A percentile compares a stretch with the other conserved stretches of the same genome.
phyloP scores from a whole-genome alignment of 768 basidiomycete genomes.

The Boletus vermiculosoides region DNA sequence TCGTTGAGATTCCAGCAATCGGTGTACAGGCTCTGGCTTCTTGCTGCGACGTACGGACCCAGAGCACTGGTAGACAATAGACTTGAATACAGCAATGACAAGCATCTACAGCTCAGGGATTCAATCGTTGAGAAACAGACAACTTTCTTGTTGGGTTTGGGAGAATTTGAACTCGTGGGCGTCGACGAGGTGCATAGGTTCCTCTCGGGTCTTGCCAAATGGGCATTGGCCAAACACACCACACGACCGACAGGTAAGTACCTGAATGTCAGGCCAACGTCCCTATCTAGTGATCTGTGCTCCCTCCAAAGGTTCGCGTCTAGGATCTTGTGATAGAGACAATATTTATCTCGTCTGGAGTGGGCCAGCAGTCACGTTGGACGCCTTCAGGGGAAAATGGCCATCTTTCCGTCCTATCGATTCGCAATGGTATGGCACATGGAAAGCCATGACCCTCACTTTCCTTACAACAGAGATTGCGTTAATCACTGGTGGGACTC shows the following conservation, averaged over 20 bases:
- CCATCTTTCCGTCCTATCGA: slow-evolving; percentile 1
- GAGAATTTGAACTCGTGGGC: slow-evolving; percentile 20
- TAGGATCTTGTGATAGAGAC: neutral
- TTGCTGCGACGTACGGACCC: slow-evolving; percentile 9
- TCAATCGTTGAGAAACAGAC: slow-evolving; percentile 6
- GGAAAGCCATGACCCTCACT: slow-evolving; percentile 9
- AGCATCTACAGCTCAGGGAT: slow-evolving; percentile 1
- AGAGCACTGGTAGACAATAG: neutral
- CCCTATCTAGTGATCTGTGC: neutral
- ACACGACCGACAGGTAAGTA: neutral
- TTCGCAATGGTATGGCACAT: slow-evolving; percentile 6
- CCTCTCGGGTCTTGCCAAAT: slow-evolving; percentile 17
- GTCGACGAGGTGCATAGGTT: slow-evolving; percentile 22
- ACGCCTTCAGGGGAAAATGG: slow-evolving; percentile 9
- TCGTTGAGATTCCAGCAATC: slow-evolving; percentile 32
- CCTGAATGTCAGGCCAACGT: neutral
- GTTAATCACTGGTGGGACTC: neutral
- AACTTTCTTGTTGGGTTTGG: slow-evolving; percentile 6
- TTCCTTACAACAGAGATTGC: slow-evolving; percentile 3
- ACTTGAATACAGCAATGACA: neutral
- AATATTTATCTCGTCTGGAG: slow-evolving; percentile 14
- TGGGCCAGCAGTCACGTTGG: slow-evolving; percentile 9
- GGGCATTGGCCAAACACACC: slow-evolving; percentile 7
- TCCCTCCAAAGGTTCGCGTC: neutral
- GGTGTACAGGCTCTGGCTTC: slow-evolving; percentile 31